Conservation (phyloP, 768 basidiomycete species). For the Pleurotus tuber-regium region DNA sequence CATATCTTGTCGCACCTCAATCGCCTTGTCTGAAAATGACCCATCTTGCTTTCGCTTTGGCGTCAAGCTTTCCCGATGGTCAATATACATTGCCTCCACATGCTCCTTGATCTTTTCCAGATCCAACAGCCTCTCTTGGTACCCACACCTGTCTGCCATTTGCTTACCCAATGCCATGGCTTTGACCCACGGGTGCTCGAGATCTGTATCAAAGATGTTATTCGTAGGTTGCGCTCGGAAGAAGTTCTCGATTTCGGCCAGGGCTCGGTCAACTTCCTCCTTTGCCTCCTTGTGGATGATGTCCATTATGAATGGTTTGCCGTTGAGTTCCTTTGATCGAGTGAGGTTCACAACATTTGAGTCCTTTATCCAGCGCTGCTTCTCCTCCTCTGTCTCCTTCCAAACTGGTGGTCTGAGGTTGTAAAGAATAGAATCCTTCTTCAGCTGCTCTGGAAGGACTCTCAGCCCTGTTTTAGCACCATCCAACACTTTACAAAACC, state of each 20-base stretch:
- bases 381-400: constrained; percentile 10
- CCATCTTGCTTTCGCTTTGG: constrained; percentile 3
- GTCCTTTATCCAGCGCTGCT: constrained; percentile 15
- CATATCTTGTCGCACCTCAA: constrained; percentile 46
- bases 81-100: constrained; percentile 30
- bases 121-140: constrained; percentile 26
- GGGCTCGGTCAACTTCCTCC: not conserved
- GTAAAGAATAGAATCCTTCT: constrained; percentile 22
- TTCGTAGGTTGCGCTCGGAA: not conserved
- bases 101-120: constrained; percentile 36
- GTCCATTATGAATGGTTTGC: constrained; percentile 29
- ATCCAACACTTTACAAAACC: constrained; percentile 44
- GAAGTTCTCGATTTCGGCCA: not conserved
- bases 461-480: constrained; percentile 43
- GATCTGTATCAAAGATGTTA: constrained; percentile 19
- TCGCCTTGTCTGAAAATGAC: constrained; percentile 35
- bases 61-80: constrained; percentile 17
- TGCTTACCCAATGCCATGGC: constrained; percentile 23
- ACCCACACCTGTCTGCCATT: constrained; percentile 15
- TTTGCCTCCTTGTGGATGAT: constrained; percentile 11
- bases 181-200: constrained; percentile 35
- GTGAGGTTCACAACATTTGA: constrained; percentile 13
- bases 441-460: constrained; percentile 23
- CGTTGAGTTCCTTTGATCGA: constrained; percentile 10
- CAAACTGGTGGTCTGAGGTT: constrained; percentile 21